Evolutionary conservation across 108 stramenopile genomes (phyloP), one percentile per base, ranked within the genome.

Genomic region (Nitzschia sp.): DNA sequence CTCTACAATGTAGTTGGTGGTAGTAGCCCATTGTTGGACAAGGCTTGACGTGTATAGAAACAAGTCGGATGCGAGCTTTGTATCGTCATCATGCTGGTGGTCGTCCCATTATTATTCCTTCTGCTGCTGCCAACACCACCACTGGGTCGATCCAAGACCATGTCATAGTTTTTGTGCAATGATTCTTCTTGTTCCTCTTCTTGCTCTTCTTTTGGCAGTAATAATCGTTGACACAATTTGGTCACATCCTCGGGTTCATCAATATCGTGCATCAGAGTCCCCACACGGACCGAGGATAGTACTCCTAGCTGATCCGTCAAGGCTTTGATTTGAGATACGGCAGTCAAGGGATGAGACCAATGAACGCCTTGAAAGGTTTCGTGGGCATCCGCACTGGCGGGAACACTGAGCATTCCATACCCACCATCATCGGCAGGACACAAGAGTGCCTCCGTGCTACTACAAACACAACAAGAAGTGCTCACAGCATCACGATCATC

Each of bases 401-500:
- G 93, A 3, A 94, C 78, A 50, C 86, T 85, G 28, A 94, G 60
- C 77, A 91, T 78, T 28, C 87, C 93, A 61, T 91, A 94, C 41
- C 93, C 93, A n/a, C 93, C 93, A 76, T 94, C 93, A 46, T 73
- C n/a, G 16, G 87, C 75, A 3, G 93, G 93, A 63, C 87, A 89
- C 19, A 94, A n/a, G 32, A 83, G 66, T 0, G 93, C 93, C 31
- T 45, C 68, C 6, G 55, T 58, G 11, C 6, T 45, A 45, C 55
- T 50, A n/a, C n/a, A n/a, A n/a, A n/a, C n/a, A n/a, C n/a, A n/a
- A n/a, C n/a, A n/a, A n/a, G n/a, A n/a, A n/a, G n/a, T n/a, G 4
- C 9, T 45, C 5, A 15, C 38, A 34, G 16, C 28, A 6, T 34
- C 57, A 41, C 13, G 11, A 41, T 41, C 38, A 13, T 33, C 57